A percentile compares a stretch with the other conserved stretches of the same genome.
Evolutionary conservation across 106 monocot genomes (phyloP).

Genomic region (Xerophyta viscosa): DNA sequence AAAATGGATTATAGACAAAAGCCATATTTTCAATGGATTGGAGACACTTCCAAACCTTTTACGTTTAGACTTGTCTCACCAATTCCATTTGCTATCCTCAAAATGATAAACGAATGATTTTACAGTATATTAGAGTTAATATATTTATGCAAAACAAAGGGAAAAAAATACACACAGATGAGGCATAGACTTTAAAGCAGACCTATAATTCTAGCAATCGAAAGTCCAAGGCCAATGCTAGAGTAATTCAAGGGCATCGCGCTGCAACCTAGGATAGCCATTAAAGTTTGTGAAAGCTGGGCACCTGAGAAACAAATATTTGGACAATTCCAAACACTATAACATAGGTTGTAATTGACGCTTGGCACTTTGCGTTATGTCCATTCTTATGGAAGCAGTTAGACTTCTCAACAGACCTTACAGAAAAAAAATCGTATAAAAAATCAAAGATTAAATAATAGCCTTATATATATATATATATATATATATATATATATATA

Average conservation of each 20-base stretch:
- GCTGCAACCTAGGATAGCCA: conserved; percentile 84
- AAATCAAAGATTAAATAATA: too few species aligned
- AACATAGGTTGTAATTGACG: conserved; percentile 39
- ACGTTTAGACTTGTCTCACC: background rate
- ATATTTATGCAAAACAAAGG: too few species aligned
- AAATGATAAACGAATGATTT: background rate
- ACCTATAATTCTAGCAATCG: conserved; percentile 81
- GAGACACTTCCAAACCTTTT: conserved; percentile 71
- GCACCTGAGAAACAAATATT: conserved; percentile 66
- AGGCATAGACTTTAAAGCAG: too few species aligned
- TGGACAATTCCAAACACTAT: conserved; percentile 58
- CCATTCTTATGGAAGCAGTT: conserved; percentile 77
- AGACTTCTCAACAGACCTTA: conserved; percentile 71
- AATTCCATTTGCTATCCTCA: background rate
- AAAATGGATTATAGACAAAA: conserved; percentile 61
- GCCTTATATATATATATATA: too few species aligned
- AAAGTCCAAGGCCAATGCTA: conserved; percentile 76
- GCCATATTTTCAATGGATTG: conserved; percentile 79
- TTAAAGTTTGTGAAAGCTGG: conserved; percentile 77
- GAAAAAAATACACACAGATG: too few species aligned
- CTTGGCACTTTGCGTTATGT: conserved; percentile 46
- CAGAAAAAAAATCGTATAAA: background rate
- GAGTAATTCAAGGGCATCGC: conserved; percentile 73
- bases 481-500: too few species aligned
- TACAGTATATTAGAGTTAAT: too few species aligned